A percentile compares a stretch with the other conserved stretches of the same genome.
Evolutionary conservation across 2,329 filamentous ascomycete genomes (phyloP).

Genomic region (Colletotrichum sp.): DNA sequence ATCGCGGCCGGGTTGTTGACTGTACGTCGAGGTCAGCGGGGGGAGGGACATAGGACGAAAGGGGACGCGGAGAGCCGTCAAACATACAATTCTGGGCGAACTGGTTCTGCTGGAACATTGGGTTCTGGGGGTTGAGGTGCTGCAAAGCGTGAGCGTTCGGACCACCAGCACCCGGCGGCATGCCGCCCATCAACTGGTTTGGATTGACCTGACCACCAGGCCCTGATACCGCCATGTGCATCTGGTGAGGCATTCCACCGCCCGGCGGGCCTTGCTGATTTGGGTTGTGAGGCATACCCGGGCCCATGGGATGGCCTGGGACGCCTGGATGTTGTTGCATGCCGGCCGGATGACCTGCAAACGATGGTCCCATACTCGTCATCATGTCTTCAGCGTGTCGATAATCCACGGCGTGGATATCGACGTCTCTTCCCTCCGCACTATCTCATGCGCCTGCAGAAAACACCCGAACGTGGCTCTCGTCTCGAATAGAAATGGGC

Average conservation of each 20-base stretch:
- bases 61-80: background rate
- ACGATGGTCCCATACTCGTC: conserved; percentile 70
- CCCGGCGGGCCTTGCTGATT: conserved; percentile 73
- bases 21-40: conserved; percentile 18
- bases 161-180: conserved; percentile 70
- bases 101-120: conserved; percentile 63
- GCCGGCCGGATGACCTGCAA: conserved; percentile 69
- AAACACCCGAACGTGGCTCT: background rate
- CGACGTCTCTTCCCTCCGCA: conserved; percentile 48
- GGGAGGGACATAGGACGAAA: background rate
- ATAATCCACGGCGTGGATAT: conserved; percentile 66
- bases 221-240: conserved; percentile 75
- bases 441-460: conserved; percentile 53
- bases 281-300: conserved; percentile 70
- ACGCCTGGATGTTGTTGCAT: conserved; percentile 76
- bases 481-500: background rate
- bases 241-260: conserved; percentile 69
- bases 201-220: conserved; percentile 76
- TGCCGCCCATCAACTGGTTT: conserved; percentile 75
- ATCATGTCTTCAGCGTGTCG: conserved; percentile 64
- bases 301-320: conserved; percentile 67
- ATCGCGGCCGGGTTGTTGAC: conserved; percentile 42
- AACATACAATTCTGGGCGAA: conserved; percentile 26
- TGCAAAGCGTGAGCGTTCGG: conserved; percentile 74
- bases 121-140: conserved; percentile 70